Evolutionary conservation across 441 rosid genomes (phyloP), one percentile per base, ranked within the genome.

Genomic region (Euphorbia celastroides): DNA sequence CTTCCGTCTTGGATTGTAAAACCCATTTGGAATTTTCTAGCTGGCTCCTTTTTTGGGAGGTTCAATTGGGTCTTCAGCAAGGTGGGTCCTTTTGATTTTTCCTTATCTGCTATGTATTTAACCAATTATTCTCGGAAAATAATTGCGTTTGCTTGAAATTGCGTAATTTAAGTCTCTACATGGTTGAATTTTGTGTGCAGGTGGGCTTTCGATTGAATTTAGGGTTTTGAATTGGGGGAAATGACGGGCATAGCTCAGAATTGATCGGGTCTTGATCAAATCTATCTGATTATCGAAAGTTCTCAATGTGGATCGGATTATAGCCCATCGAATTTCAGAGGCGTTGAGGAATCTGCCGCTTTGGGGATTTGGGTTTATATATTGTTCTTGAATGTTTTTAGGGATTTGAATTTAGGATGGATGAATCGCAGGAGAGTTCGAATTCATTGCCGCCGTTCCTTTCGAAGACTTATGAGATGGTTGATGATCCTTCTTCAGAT

Each of bases 391-490:
- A 38, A 12, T 32, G 27, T 63, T 66, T 60, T 71, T 56, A 66
- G 57, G 71, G 67, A 51, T 71, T 65, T 44, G 16, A 57, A 70
- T 67, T 46, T n/a, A 68, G 30, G 48, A 93, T 92, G 98, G 97
- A 86, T 66, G 99, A 88, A n/a, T 71, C 70, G 20, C 93, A 79
- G 71, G 90, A 84, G 25, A 77, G 80, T 68, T 81, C 92, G 65
- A 86, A 72, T 76, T 86, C 95, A 36, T 82, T 88, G 48, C 98
- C 99, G 38, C 98, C 99, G 36, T 92, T 92, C 77, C 85, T 95
- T 14, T 12, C 78, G 5, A 92, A 88, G 82, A 90, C 93, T 16
- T 95, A 90, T 69, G 96, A 95, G 70, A 89, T 95, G 98, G 97
- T 95, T 17, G 88, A 92, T 57, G 98, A 92, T 73, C 75, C 83